Evolutionary conservation across 495 filamentous ascomycete genomes (phyloP), one percentile per base, ranked within the genome.

Genomic region (Extremus antarcticus): DNA sequence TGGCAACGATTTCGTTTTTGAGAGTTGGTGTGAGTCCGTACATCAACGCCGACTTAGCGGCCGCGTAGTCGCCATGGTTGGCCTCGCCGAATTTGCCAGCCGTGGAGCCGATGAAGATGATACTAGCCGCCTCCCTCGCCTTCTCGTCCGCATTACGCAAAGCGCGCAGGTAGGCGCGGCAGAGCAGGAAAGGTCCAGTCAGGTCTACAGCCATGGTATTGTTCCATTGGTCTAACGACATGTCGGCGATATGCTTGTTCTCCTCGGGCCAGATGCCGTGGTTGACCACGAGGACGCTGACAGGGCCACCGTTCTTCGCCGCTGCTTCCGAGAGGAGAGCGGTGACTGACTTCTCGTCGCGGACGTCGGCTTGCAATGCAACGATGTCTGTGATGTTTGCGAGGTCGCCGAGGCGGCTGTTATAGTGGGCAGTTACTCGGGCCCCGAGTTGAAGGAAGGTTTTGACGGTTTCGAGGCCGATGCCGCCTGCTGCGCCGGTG

Each of bases 21-120:
- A 60, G 57, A n/a, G 60, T 51, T 2, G 53, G 56, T 35, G 41
- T 41, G 16, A 63, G 24, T 7, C 60, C 60, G 48, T 63, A 63
- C 60, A 59, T 59, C 8, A 63, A 48, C 7, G 60, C 60, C 7
- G 57, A 25, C 32, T 63, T 63, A 9, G 52, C 11, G 0, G 52
- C 57, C 11, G 56, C 38, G 53, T 63, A 63, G 60, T 63, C 60
- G 47, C 50, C 60, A 22, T 63, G 60, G 20, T 51, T 25, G 20
- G 51, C 52, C 29, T 63, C 60, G 23, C 60, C 60, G 38, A 58
- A 59, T 25, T 63, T 63, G 47, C 60, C 57, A 3, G 60, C 57
- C 16, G 60, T 63, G 32, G 45, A 52, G 29, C 60, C 60, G 24
- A 59, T 54, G 49, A 63, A 58, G 47, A 59, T 50, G 53, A 59